Evolutionary conservation across 2,329 filamentous ascomycete species (phyloP).

Genomic region (Pseudogymnoascus sp.): DNA sequence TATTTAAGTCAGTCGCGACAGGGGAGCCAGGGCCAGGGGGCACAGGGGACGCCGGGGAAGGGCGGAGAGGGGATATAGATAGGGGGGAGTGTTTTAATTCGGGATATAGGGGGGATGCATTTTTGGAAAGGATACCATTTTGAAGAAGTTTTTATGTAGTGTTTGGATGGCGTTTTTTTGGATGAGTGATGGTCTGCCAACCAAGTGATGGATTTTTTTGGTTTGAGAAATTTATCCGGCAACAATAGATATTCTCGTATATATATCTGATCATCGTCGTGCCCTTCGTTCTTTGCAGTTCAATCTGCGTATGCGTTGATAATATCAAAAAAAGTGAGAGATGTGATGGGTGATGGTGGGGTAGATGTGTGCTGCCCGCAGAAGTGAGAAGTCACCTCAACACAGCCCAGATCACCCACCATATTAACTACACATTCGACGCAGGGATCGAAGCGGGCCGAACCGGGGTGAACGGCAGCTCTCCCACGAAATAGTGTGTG

Average conservation of each 20-base stretch:
- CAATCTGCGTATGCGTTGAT: too few species aligned
- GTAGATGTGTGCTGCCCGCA: too few species aligned
- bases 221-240: background rate
- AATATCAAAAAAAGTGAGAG: too few species aligned
- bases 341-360: too few species aligned
- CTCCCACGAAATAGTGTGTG: too few species aligned
- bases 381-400: too few species aligned
- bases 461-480: too few species aligned
- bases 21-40: too few species aligned
- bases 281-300: background rate
- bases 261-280: background rate
- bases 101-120: background rate
- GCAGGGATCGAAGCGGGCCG: too few species aligned
- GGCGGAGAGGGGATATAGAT: background rate
- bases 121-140: background rate
- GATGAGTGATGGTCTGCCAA: background rate
- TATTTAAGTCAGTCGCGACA: constrained; percentile 19
- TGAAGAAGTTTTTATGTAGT: background rate
- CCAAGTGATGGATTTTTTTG: background rate
- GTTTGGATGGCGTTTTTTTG: background rate
- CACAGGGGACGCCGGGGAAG: background rate
- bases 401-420: too few species aligned
- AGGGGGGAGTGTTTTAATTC: background rate
- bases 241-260: background rate
- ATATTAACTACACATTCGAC: too few species aligned